Conservation (phyloP, 768 basidiomycete genomes). For the Gelatoporia subvermispora region DNA sequence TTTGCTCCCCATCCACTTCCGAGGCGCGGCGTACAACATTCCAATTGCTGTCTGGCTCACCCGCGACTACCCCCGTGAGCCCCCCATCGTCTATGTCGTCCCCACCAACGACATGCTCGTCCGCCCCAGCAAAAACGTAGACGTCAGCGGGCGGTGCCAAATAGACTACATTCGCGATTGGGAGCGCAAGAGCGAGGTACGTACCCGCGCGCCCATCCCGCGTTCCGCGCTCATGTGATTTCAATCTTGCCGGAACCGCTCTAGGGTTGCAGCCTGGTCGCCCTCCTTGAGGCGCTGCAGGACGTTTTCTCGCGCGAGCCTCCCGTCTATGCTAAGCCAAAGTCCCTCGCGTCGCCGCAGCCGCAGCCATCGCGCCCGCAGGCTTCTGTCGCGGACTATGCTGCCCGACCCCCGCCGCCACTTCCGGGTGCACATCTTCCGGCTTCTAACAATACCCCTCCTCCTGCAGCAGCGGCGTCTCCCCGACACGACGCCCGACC, state of each 20-base stretch:
- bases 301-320: constrained; percentile 80
- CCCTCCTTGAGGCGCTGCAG: constrained; percentile 73
- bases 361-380: constrained; percentile 8
- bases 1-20: constrained; percentile 81
- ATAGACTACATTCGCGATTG: constrained; percentile 72
- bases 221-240: constrained; percentile 10
- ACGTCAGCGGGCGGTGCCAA: constrained; percentile 71
- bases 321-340: constrained; percentile 86
- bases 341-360: constrained; percentile 17
- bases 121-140: constrained; percentile 67
- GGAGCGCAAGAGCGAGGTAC: constrained; percentile 80
- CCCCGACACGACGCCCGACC: constrained; percentile 25
- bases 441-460: constrained; percentile 1
- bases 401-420: constrained; percentile 24
- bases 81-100: constrained; percentile 88
- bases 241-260: constrained; percentile 7
- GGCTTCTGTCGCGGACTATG: constrained; percentile 15
- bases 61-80: constrained; percentile 72
- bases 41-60: constrained; percentile 88
- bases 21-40: constrained; percentile 81
- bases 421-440: constrained; percentile 13
- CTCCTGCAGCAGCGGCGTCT: constrained; percentile 2
- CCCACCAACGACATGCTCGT: constrained; percentile 91
- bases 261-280: constrained; percentile 74
- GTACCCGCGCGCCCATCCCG: constrained; percentile 19